Conservation (phyloP, 2,329 filamentous ascomycete species). For the Simplicillium aogashimaense region DNA sequence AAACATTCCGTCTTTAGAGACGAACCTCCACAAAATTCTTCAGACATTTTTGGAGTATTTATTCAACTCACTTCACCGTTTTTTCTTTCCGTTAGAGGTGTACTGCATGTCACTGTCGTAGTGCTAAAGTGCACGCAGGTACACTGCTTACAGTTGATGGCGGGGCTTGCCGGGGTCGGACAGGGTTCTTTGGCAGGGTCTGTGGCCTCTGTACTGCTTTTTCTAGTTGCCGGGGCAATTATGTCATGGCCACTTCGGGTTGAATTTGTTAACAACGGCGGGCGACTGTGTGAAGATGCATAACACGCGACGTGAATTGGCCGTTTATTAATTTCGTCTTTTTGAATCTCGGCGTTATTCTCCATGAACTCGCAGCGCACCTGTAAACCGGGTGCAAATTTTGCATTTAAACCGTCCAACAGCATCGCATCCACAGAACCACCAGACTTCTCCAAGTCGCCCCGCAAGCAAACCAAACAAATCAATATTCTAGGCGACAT, state of each 20-base stretch:
- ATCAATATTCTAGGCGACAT: constrained; percentile 10
- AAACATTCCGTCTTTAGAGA: too few species aligned
- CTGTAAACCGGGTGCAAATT: constrained; percentile 18
- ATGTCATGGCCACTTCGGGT: constrained; percentile 13
- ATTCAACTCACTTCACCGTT: too few species aligned
- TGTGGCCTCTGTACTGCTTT: too few species aligned
- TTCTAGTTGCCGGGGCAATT: constrained; percentile 19
- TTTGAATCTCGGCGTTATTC: too few species aligned
- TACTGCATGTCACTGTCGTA: too few species aligned
- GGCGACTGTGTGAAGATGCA: constrained; percentile 6
- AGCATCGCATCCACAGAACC: constrained; percentile 15
- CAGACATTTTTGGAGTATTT: too few species aligned
- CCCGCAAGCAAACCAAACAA: constrained; percentile 4
- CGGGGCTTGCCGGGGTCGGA: too few species aligned
- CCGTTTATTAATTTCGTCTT: not conserved
- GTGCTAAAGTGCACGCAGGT: too few species aligned
- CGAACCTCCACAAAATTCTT: too few species aligned
- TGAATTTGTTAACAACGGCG: constrained; percentile 8
- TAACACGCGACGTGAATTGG: constrained; percentile 3
- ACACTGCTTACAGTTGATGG: too few species aligned
- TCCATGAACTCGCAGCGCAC: constrained; percentile 9
- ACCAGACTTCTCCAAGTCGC: constrained; percentile 10
- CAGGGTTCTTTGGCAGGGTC: too few species aligned
- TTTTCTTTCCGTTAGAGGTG: too few species aligned
- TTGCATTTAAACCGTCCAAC: constrained; percentile 20